Evolutionary conservation across 306 rosid species (phyloP).

Genomic region (Sicyos baderoa): DNA sequence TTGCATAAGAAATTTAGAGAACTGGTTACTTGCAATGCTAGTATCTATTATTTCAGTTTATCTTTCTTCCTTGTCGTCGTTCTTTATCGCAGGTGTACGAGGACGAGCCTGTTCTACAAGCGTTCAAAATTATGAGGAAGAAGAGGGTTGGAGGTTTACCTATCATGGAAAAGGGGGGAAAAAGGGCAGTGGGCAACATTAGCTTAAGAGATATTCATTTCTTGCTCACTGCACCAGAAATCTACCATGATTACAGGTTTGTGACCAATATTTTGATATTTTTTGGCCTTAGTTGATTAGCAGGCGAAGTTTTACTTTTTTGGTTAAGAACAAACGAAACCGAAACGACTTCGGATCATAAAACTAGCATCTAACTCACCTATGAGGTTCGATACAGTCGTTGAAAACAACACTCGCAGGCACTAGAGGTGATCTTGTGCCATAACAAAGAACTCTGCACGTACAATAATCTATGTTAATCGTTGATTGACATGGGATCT

Average conservation of each 20-base stretch:
- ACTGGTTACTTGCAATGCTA: too few species aligned
- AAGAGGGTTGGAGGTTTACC: slow-evolving; percentile 84
- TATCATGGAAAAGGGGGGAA: slow-evolving; percentile 48
- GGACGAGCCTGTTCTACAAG: slow-evolving; percentile 96
- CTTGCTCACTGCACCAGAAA: slow-evolving; percentile 89
- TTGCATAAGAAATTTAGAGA: not conserved
- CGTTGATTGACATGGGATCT: not conserved
- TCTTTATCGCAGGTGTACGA: slow-evolving; percentile 52
- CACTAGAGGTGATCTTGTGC: too few species aligned
- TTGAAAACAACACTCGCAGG: not conserved
- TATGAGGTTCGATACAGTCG: not conserved
- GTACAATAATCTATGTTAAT: not conserved
- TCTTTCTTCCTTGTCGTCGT: not conserved
- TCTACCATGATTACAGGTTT: slow-evolving; percentile 81
- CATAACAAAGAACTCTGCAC: too few species aligned
- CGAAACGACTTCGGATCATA: not conserved
- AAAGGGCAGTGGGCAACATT: slow-evolving; percentile 65
- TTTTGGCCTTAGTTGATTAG: not conserved
- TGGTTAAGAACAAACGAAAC: not conserved
- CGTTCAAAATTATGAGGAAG: slow-evolving; percentile 89
- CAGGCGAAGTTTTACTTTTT: not conserved
- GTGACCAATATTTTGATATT: slow-evolving; percentile 3
- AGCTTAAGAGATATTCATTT: slow-evolving; percentile 84
- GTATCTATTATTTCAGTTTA: not conserved
- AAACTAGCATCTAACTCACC: not conserved